phyloP scores from a whole-genome alignment of 2,329 filamentous ascomycete species.

The Fusarium ramigenum region DNA sequence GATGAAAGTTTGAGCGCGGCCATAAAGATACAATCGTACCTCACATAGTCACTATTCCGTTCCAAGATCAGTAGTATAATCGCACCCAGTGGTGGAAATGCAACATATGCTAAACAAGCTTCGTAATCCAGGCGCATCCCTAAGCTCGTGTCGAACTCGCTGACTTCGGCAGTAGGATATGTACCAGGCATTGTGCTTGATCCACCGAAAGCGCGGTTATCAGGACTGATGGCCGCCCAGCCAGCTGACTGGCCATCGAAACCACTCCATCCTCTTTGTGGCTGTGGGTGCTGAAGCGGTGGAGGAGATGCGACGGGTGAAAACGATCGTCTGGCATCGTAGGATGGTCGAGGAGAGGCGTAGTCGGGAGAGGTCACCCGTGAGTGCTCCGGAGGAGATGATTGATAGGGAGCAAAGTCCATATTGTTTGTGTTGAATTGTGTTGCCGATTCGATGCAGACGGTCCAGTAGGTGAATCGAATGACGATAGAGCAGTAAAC shows the following conservation, averaged over 20 bases:
- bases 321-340: conserved; percentile 63
- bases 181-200: conserved; percentile 47
- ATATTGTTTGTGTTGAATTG: conserved; percentile 54
- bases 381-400: conserved; percentile 84
- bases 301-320: conserved; percentile 57
- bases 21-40: conserved; percentile 62
- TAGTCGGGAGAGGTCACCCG: conserved; percentile 78
- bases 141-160: conserved; percentile 90
- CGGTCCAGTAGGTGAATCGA: not conserved
- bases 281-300: conserved; percentile 61
- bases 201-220: conserved; percentile 34
- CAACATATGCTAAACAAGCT: conserved; percentile 87
- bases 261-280: conserved; percentile 63
- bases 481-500: not conserved
- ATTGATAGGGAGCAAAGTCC: conserved; percentile 98
- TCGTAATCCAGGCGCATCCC: conserved; percentile 89
- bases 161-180: conserved; percentile 63
- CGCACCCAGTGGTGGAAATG: conserved; percentile 84
- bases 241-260: conserved; percentile 51
- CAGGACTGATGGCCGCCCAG: conserved; percentile 40
- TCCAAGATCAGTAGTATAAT: conserved; percentile 87
- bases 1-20: not conserved
- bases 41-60: conserved; percentile 95
- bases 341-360: conserved; percentile 65
- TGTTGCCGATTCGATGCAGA: not conserved